Evolutionary conservation across 768 basidiomycete genomes (phyloP), one percentile per base, ranked within the genome.

Genomic region (Neoboletus subvelutipes): DNA sequence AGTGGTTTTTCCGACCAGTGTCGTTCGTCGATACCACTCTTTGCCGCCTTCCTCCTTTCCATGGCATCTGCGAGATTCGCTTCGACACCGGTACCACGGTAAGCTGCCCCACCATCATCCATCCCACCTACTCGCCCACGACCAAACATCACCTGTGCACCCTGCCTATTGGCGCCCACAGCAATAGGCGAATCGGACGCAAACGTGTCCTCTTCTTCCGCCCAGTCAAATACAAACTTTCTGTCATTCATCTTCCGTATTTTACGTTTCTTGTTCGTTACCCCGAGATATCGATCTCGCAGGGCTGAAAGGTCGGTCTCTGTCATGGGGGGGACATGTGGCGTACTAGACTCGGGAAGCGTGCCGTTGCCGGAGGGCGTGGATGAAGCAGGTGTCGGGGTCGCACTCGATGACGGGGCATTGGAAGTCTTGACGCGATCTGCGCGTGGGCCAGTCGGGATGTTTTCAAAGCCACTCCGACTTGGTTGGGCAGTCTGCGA

Each of bases 171-270:
- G 51, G 80, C 80, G 2, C 87, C 89, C 5, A 83, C 80, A 7
- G 85, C 85, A 15, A 83, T 78, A n/a, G 87, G 86, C 17, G 88
- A 83, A 67, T 91, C 90, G 31, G 82, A 84, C 9, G 83, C 77
- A 66, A 90, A 87, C 15, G 97, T 99, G 71, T 99, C 97, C 66
- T 99, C 97, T 71, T 89, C 90, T 48, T 87, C 86, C 67, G 96
- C 94, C 97, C 97, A 99, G 71, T 98, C 97, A 67, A 99, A 99
- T n/a, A 96, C 92, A 69, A 98, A 94, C 74, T 96, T 96, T 73
- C 93, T 86, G 72, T 95, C 94, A 68, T 90, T 92, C 83, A 91
- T 93, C 76, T 94, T 95, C 54, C 93, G 86, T 64, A 93, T 90
- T 73, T 92, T 94, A 40, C 92, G 88, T 76, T 94, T 95, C 81